A percentile compares a stretch with the other conserved stretches of the same genome.
These are phyloP conservation scores for Penicillium subrubescens DNA, from an alignment of 495 filamentous ascomycete species.

Conservation along the genomic window DNA sequence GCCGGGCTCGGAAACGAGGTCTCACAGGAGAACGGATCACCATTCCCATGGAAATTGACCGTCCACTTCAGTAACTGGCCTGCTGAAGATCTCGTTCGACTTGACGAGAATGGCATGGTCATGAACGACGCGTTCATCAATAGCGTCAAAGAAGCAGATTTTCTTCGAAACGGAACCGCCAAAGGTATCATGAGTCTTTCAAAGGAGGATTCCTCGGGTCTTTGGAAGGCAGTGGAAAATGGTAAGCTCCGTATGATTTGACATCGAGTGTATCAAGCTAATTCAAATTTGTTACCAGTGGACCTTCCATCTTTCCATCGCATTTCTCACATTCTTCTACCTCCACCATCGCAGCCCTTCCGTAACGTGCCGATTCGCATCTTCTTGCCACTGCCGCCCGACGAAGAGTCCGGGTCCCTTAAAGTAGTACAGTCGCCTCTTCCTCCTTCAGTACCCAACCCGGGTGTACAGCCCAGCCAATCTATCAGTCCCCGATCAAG, in stretches of 20 bases:
- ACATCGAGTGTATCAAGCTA: not conserved
- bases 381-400: conserved; percentile 76
- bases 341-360: conserved; percentile 68
- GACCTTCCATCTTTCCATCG: conserved; percentile 70
- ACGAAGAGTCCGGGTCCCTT: conserved; percentile 48
- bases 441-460: conserved; percentile 47
- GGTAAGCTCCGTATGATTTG: conserved; percentile 49
- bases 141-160: conserved; percentile 94
- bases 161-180: conserved; percentile 85
- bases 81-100: conserved; percentile 61
- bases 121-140: conserved; percentile 89
- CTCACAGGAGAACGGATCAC: conserved; percentile 16
- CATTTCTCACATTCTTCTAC: conserved; percentile 77
- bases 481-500: conserved; percentile 29
- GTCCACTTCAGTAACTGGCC: conserved; percentile 82
- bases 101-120: conserved; percentile 62
- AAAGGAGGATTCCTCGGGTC: conserved; percentile 79
- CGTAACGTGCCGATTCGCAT: conserved; percentile 82
- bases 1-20: conserved; percentile 29
- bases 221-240: conserved; percentile 84
- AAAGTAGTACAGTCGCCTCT: conserved; percentile 72
- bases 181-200: conserved; percentile 91
- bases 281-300: conserved; percentile 49
- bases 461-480: conserved; percentile 30
- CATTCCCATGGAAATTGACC: conserved; percentile 75